Base-by-base conservation (phyloP, 2,329 filamentous ascomycete species). In the Metarhizium rileyi region DNA sequence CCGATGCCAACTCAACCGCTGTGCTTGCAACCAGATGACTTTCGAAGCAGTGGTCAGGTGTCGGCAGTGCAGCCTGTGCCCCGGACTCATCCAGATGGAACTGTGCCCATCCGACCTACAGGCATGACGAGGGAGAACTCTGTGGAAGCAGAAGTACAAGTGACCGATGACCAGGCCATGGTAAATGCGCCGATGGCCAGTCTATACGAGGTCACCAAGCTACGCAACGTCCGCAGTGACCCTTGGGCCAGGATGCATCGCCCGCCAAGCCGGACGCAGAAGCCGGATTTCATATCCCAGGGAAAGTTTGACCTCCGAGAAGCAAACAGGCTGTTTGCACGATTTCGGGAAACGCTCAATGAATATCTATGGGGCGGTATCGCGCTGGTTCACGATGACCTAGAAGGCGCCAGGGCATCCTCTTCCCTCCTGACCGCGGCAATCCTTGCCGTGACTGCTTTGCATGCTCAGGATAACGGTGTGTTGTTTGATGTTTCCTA, bases 401-500 rank as follows among this genome's bases (percentile, higher is more conserved):
- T 65, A 40, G 56, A 55, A n/a, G 54, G 59, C 6, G 57, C 55
- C 14, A 59, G 63, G 9, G 52, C 56, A 20, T 64, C 63, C 5
- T 65, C 63, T 1, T 47, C 60, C 2, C 57, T 65, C 3, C 54
- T 65, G 22, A 59, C 61, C 2, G 59, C 62, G 0, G 59, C 62
- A 26, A 63, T 65, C n/a, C 55, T 65, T n/a, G 58, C 62, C 3
- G 62, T 65, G 14, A 64, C 63, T 10, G 61, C 62, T 2, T 47
- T 65, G 18, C 62, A 65, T 46, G 56, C 57, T 2, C 60, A 58
- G 18, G 60, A 62, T 23, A 55, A 56, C 45, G 75, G 73, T 5
- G 66, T 68, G 2, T 72, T 75, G 3, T 75, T 82, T 50, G 75
- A 77, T 45, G 65, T 68, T 2, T 81, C 79, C 58, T 81, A 78